Base-by-base conservation (phyloP, 1,284 basidiomycete species). In the Ceraceosorus bombacis region DNA sequence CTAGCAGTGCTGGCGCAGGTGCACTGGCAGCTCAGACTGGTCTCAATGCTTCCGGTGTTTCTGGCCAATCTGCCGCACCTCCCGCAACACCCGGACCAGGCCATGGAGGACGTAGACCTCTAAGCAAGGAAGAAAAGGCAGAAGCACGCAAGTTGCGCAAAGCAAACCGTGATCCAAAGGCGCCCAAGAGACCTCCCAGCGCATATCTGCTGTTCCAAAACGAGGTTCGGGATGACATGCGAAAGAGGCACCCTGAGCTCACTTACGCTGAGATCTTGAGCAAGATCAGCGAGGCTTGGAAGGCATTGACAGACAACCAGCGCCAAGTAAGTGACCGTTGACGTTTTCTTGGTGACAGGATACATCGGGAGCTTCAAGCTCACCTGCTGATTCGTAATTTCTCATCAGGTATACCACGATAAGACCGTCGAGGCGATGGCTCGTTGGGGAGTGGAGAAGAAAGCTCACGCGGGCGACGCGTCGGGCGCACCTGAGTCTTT, bases 121-220 rank as follows among this genome's bases (percentile, higher is more conserved):
- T 63, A 38, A 64, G 64, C 37, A 65, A 67, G 50, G 55, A 61
- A 54, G 58, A 60, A 10, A 59, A 54, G 52, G 67, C 68, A 63
- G 64, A 63, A 61, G 38, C 67, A 53, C 65, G 60, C 60, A 72
- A 72, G 64, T 63, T 69, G 58, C 48, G 59, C 27, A 70, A 70
- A 61, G 64, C 64, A 41, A 61, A 69, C 8, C 65, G 68, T 12
- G 71, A 73, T 52, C 71, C 70, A 2, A 65, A 72, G 48, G 72
- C 70, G 41, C 70, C 70, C 62, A 73, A 73, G 60, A 62, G 72
- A 36, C 72, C 72, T 12, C 69, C 72, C 17, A 71, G 67, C 41
- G 72, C 72, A 27, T 73, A 73, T 53, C 63, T 73, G n/a, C 59
- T 72, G 2, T 73, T 70, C 63, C 72, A 73, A 59, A 73, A 73